Conservation (phyloP, 495 filamentous ascomycete species). For the Hapsidospora chrysogenum region DNA sequence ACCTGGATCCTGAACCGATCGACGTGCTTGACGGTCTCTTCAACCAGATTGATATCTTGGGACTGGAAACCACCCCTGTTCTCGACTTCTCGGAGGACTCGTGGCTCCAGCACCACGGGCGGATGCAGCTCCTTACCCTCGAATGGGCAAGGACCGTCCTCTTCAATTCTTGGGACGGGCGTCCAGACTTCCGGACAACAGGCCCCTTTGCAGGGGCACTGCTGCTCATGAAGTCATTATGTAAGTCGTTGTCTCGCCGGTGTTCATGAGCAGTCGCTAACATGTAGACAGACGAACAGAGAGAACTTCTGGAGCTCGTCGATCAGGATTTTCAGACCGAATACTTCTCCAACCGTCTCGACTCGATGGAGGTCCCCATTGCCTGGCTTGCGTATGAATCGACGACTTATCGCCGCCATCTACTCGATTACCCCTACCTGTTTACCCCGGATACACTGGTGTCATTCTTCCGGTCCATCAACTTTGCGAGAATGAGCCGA, state of each 20-base stretch:
- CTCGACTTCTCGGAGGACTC: slow-evolving; percentile 30
- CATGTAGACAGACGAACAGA: slow-evolving; percentile 32
- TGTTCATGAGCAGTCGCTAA: neutral
- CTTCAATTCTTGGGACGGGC: slow-evolving; percentile 62
- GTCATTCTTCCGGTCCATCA: slow-evolving; percentile 78
- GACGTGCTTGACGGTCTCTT: slow-evolving; percentile 30
- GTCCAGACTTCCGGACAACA: slow-evolving; percentile 45
- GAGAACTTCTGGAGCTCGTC: slow-evolving; percentile 42
- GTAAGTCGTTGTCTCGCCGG: slow-evolving; percentile 22
- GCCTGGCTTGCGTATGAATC: slow-evolving; percentile 46
- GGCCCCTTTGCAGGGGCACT: slow-evolving; percentile 57
- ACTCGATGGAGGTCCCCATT: slow-evolving; percentile 56
- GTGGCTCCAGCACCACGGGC: slow-evolving; percentile 28
- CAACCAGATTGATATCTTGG: slow-evolving; percentile 28
- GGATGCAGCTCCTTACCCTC: slow-evolving; percentile 40
- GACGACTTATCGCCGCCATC: slow-evolving; percentile 49
- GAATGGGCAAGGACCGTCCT: slow-evolving; percentile 68
- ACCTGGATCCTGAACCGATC: too few relatives aligned
- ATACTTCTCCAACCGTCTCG: slow-evolving; percentile 61
- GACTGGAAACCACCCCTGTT: slow-evolving; percentile 17
- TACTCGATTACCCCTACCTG: slow-evolving; percentile 68
- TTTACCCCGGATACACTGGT: slow-evolving; percentile 59
- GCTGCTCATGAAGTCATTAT: slow-evolving; percentile 56
- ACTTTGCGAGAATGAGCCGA: slow-evolving; percentile 66
- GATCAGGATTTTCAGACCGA: slow-evolving; percentile 56